Percentiles rank a stretch among this genome's conserved stretches.
Conservation (phyloP, 2,329 filamentous ascomycete genomes). For the Aciculosporium take region DNA sequence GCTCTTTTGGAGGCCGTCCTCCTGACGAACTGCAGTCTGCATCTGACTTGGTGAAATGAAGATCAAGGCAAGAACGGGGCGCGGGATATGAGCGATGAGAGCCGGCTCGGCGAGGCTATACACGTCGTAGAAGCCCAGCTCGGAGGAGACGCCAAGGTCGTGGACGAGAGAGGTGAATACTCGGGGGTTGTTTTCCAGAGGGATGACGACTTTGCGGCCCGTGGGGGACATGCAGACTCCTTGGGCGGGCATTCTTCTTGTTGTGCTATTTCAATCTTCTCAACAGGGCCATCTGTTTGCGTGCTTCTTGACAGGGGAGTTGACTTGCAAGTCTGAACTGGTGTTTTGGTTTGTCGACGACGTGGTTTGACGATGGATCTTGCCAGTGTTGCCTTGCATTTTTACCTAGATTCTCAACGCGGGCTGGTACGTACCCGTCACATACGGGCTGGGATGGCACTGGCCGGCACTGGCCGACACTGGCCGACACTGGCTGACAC, state of each 20-base stretch:
- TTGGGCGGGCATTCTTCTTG: slow-evolving; percentile 15
- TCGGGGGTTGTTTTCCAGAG: slow-evolving; percentile 52
- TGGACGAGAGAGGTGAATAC: slow-evolving; percentile 61
- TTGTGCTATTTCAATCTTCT: not conserved
- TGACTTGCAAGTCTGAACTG: too few species aligned
- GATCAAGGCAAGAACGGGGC: slow-evolving; percentile 62
- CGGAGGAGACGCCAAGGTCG: slow-evolving; percentile 53
- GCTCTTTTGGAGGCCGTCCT: slow-evolving; percentile 13
- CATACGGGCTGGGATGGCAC: too few species aligned
- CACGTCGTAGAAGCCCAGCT: slow-evolving; percentile 66
- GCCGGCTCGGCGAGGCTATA: slow-evolving; percentile 66
- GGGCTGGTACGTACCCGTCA: too few species aligned
- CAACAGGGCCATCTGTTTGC: too few species aligned
- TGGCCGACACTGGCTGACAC: too few species aligned
- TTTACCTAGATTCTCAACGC: too few species aligned
- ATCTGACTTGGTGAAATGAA: slow-evolving; percentile 55
- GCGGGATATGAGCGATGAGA: slow-evolving; percentile 56
- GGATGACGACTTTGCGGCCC: slow-evolving; percentile 24
- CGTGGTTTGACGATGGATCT: too few species aligned
- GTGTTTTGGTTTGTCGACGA: too few species aligned
- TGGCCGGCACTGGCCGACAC: too few species aligned
- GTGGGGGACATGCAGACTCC: slow-evolving; percentile 16
- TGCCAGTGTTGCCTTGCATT: too few species aligned
- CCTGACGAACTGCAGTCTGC: slow-evolving; percentile 30
- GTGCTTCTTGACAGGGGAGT: too few species aligned